Evolutionary conservation across 345 rosid genomes (phyloP).

Genomic region (Rhizophora mangle): DNA sequence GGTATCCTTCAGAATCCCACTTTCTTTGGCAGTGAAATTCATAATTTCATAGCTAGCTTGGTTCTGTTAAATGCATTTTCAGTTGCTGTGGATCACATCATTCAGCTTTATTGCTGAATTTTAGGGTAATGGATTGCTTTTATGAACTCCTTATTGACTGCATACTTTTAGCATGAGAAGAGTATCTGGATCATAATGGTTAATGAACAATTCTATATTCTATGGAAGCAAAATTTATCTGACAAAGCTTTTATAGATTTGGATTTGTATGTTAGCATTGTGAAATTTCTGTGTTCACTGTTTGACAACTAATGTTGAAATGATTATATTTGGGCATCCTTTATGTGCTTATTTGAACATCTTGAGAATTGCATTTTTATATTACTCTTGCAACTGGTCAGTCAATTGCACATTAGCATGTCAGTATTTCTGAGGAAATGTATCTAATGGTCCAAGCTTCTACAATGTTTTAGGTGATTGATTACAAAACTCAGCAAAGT

Average conservation of each 20-base stretch:
- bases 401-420: constrained; percentile 1
- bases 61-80: not conserved
- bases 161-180: no score
- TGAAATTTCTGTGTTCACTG: not conserved
- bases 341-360: not conserved
- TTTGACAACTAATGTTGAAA: constrained; percentile 10
- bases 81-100: not conserved
- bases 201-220: not conserved
- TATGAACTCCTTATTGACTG: not conserved
- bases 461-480: constrained; percentile 66
- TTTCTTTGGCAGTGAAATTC: not conserved
- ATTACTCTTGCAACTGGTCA: not conserved
- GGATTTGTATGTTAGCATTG: not conserved
- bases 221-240: not conserved
- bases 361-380: not conserved
- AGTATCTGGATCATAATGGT: not conserved
- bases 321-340: not conserved
- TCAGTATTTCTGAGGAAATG: not conserved
- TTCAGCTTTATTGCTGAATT: not conserved
- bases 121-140: not conserved
- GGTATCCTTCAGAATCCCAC: constrained; percentile 37
- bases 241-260: not conserved
- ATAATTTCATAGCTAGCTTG: not conserved
- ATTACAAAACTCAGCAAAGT: constrained; percentile 93
- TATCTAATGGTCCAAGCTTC: constrained; percentile 19